Conservation (phyloP, 2,329 filamentous ascomycete genomes). For the Pseudopithomyces maydicus region DNA sequence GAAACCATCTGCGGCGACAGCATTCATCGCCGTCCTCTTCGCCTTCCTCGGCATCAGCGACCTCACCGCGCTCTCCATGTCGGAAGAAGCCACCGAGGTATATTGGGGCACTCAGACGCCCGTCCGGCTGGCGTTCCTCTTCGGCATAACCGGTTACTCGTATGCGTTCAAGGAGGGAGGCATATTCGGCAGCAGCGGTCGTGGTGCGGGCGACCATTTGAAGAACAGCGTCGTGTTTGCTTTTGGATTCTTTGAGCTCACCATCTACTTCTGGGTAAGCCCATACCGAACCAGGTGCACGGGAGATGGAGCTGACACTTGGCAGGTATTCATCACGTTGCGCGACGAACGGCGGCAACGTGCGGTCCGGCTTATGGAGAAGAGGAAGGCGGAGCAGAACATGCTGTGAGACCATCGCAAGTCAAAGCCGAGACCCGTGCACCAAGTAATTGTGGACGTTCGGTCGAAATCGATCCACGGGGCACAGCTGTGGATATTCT, state of each 20-base stretch:
- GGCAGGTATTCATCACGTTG: slow-evolving; percentile 40
- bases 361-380: slow-evolving; percentile 33
- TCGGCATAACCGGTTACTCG: slow-evolving; percentile 66
- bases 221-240: slow-evolving; percentile 87
- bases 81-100: slow-evolving; percentile 48
- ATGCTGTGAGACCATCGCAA: slow-evolving; percentile 17
- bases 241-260: slow-evolving; percentile 81
- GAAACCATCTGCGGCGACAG: slow-evolving; percentile 69
- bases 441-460: no score
- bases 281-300: neutral
- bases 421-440: neutral
- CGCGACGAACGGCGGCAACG: slow-evolving; percentile 43
- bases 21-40: slow-evolving; percentile 71
- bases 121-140: slow-evolving; percentile 68
- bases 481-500: no score
- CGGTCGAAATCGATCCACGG: no score
- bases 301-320: slow-evolving; percentile 4
- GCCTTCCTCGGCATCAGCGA: slow-evolving; percentile 60
- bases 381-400: slow-evolving; percentile 37
- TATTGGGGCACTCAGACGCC: slow-evolving; percentile 62
- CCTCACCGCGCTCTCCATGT: slow-evolving; percentile 52
- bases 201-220: slow-evolving; percentile 61
- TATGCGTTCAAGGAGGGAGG: slow-evolving; percentile 65
- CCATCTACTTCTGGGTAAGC: slow-evolving; percentile 83
- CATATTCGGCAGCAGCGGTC: slow-evolving; percentile 43